A percentile compares a stretch with the other conserved stretches of the same genome.
phyloP scores from a whole-genome alignment of 495 filamentous ascomycete species.

The Neurospora sp. region DNA sequence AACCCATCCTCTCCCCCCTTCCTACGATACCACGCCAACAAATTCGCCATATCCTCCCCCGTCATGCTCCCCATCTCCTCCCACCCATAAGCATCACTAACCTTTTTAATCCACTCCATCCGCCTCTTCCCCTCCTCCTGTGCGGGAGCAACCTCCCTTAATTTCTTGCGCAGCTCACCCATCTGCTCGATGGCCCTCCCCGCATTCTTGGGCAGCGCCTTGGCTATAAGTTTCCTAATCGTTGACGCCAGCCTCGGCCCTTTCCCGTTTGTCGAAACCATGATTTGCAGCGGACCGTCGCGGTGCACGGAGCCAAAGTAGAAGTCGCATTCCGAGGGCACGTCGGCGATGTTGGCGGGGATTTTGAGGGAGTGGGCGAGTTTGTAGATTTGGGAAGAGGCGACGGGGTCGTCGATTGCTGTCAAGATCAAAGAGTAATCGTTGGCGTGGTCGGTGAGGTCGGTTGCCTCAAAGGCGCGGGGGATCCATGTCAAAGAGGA shows the following conservation, averaged over 20 bases:
- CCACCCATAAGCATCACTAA: constrained; percentile 79
- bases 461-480: constrained; percentile 68
- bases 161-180: constrained; percentile 62
- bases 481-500: constrained; percentile 68
- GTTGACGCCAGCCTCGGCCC: constrained; percentile 85
- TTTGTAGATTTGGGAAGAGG: constrained; percentile 80
- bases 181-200: constrained; percentile 79
- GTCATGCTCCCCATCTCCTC: constrained; percentile 79
- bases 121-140: constrained; percentile 70
- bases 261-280: constrained; percentile 97
- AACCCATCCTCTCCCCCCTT: constrained; percentile 40
- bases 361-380: constrained; percentile 78
- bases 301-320: constrained; percentile 95
- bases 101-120: constrained; percentile 91
- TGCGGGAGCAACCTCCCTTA: constrained; percentile 72
- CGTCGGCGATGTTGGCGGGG: constrained; percentile 91
- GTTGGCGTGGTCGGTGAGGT: constrained; percentile 58
- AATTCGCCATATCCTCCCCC: constrained; percentile 71
- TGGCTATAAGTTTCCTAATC: constrained; percentile 74
- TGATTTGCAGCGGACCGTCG: constrained; percentile 91
- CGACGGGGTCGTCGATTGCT: constrained; percentile 84
- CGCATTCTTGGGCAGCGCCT: constrained; percentile 59
- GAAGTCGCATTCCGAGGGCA: constrained; percentile 94
- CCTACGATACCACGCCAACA: constrained; percentile 60
- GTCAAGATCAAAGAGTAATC: constrained; percentile 66